Conservation (phyloP, 331 rosid species). For the Erythrophleum ivorense region DNA sequence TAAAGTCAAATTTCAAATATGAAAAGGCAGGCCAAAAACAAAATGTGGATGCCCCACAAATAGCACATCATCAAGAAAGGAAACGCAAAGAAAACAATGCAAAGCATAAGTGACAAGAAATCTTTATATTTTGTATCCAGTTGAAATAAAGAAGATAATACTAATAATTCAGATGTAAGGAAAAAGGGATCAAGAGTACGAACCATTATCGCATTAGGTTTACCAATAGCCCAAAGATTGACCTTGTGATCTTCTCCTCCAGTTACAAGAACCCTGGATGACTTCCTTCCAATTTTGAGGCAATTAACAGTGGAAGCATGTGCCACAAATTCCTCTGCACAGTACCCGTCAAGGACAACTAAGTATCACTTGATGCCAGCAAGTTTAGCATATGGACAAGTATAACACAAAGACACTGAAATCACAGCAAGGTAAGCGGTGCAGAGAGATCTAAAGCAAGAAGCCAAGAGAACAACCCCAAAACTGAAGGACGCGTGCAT, state of each 20-base stretch:
- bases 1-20: not conserved
- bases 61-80: not conserved
- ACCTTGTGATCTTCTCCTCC: constrained; percentile 99
- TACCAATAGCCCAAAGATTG: constrained; percentile 99
- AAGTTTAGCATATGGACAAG: constrained; percentile 9
- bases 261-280: constrained; percentile 95
- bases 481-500: not conserved
- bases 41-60: not conserved
- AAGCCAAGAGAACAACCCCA: not conserved
- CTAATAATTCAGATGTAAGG: not conserved
- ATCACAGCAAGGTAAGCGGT: constrained; percentile 4
- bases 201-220: constrained; percentile 97
- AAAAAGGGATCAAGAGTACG: constrained; percentile 33
- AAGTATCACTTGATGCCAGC: constrained; percentile 9
- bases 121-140: not conserved
- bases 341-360: constrained; percentile 66
- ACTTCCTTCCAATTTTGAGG: constrained; percentile 93
- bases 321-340: constrained; percentile 95
- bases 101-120: not conserved
- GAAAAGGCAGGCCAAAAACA: not conserved
- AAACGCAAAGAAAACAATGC: not conserved
- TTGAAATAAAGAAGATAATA: not conserved
- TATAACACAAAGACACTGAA: not conserved
- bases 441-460: constrained; percentile 34
- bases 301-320: constrained; percentile 94